These are phyloP conservation scores for Corynespora cassiicola DNA, from an alignment of 2,329 filamentous ascomycete species.

Conservation along the genomic window DNA sequence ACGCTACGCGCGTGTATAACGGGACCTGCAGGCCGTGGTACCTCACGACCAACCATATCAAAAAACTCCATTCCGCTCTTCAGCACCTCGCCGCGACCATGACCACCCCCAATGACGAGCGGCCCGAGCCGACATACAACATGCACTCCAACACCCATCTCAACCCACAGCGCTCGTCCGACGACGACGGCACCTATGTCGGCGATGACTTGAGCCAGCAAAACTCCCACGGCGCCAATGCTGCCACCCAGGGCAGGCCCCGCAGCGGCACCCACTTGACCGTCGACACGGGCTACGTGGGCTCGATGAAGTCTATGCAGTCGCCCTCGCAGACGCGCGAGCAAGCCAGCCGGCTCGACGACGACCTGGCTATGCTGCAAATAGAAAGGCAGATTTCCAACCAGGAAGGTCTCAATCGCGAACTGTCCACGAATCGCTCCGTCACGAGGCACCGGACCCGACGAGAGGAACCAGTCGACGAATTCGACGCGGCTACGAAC, in stretches of 20 bases:
- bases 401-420: slow-evolving; percentile 44
- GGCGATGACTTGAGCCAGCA: slow-evolving; percentile 42
- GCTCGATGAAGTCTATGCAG: slow-evolving; percentile 30
- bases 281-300: slow-evolving; percentile 52
- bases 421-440: slow-evolving; percentile 48
- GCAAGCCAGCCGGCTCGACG: slow-evolving; percentile 66
- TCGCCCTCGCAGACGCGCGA: slow-evolving; percentile 66
- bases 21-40: slow-evolving; percentile 8
- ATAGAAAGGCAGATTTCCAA: slow-evolving; percentile 67
- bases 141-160: slow-evolving; percentile 33
- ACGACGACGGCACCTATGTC: slow-evolving; percentile 47
- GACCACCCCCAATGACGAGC: slow-evolving; percentile 43
- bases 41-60: background rate
- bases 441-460: slow-evolving; percentile 61
- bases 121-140: slow-evolving; percentile 44
- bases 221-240: slow-evolving; percentile 22
- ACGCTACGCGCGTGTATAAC: too few species aligned
- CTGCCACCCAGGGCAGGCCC: slow-evolving; percentile 15
- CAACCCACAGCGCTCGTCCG: slow-evolving; percentile 36
- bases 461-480: slow-evolving; percentile 65
- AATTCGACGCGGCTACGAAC: slow-evolving; percentile 72
- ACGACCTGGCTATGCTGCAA: slow-evolving; percentile 70
- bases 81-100: slow-evolving; percentile 25
- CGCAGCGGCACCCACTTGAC: slow-evolving; percentile 54
- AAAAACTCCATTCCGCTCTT: background rate